Conservation (phyloP, 306 rosid genomes). For the Rubus idaeus region DNA sequence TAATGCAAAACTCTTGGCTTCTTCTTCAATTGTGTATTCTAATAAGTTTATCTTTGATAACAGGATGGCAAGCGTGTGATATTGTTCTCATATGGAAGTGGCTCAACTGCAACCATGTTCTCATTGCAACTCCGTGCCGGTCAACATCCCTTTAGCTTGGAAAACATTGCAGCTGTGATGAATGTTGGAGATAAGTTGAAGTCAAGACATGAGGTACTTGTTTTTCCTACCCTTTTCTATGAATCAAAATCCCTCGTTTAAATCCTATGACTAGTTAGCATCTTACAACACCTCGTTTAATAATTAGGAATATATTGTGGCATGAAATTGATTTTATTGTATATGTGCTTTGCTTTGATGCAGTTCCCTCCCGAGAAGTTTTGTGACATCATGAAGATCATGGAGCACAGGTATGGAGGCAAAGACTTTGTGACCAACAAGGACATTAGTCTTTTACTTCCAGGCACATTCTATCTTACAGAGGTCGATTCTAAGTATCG, state of each 20-base stretch:
- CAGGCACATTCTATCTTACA: slow-evolving; percentile 95
- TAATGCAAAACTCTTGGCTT: not conserved
- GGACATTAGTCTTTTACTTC: slow-evolving; percentile 66
- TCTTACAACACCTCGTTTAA: not conserved
- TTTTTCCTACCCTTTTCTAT: slow-evolving; percentile 4
- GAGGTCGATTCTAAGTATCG: slow-evolving; percentile 88
- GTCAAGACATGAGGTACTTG: slow-evolving; percentile 87
- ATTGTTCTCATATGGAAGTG: slow-evolving; percentile 94
- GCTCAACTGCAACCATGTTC: slow-evolving; percentile 86
- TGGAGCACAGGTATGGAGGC: slow-evolving; percentile 95
- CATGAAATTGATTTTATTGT: slow-evolving; percentile 29
- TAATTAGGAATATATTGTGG: not conserved
- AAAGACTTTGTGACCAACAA: slow-evolving; percentile 91
- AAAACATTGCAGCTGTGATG: slow-evolving; percentile 75
- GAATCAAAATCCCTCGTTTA: not conserved
- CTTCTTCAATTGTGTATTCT: not conserved
- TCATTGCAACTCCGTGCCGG: slow-evolving; percentile 58
- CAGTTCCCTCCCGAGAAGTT: slow-evolving; percentile 83
- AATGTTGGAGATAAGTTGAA: slow-evolving; percentile 76
- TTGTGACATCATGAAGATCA: slow-evolving; percentile 77
- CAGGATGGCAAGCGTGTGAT: slow-evolving; percentile 78
- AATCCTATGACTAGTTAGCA: not conserved
- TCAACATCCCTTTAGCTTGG: slow-evolving; percentile 78
- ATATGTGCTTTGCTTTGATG: slow-evolving; percentile 21
- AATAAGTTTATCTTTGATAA: slow-evolving; percentile 10